Conservation (phyloP, 2,329 filamentous ascomycete genomes). For the Colletotrichum sp. region DNA sequence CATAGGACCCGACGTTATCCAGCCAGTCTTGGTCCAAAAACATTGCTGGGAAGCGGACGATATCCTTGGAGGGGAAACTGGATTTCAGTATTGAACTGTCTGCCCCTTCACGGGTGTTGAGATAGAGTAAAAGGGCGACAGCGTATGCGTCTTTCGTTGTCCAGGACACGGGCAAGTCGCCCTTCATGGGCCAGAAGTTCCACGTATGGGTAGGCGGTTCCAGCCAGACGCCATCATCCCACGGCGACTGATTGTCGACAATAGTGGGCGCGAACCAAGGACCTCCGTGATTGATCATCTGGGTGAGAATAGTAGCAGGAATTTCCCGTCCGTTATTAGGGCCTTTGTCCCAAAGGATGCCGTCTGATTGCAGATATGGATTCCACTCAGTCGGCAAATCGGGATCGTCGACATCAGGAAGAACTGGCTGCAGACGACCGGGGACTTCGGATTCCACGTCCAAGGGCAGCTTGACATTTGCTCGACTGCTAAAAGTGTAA, state of each 20-base stretch:
- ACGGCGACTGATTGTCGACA: not conserved
- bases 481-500: not conserved
- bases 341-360: not conserved
- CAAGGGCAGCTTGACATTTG: not conserved
- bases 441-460: not conserved
- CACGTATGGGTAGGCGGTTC: not conserved
- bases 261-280: not conserved
- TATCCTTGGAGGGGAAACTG: not conserved
- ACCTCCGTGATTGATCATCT: not conserved
- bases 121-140: not conserved
- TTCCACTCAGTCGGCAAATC: not conserved
- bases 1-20: not conserved
- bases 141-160: not conserved
- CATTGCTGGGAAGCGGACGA: not conserved
- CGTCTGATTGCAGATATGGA: not conserved
- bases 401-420: not conserved
- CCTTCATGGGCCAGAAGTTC: not conserved
- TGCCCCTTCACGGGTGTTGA: not conserved
- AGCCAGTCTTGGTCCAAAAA: conserved; percentile 2
- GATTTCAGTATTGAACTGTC: not conserved
- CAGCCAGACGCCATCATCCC: not conserved
- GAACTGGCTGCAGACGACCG: not conserved
- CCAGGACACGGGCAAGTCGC: conserved; percentile 16
- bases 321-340: not conserved
- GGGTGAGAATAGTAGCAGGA: not conserved